A percentile compares a stretch with the other conserved stretches of the same genome.
phyloP scores from a whole-genome alignment of 805 yeast genomes.

The Wickerhamiella brachini region DNA sequence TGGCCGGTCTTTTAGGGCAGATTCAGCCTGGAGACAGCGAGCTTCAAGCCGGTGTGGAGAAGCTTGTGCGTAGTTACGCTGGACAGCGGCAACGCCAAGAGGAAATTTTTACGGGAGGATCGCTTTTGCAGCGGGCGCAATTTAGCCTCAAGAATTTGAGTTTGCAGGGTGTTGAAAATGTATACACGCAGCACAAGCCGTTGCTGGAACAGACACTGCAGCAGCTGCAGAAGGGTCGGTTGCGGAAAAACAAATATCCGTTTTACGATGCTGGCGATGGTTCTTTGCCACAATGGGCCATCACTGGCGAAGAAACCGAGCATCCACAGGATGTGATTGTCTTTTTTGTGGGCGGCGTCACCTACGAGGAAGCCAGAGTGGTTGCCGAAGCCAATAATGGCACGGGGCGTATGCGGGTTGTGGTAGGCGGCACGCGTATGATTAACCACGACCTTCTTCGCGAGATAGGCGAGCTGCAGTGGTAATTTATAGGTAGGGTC shows the following conservation, averaged over 20 bases:
- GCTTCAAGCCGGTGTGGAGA: slow-evolving; percentile 32
- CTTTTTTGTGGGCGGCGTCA: slow-evolving; percentile 65
- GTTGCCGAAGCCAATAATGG: slow-evolving; percentile 54
- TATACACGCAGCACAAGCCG: slow-evolving; percentile 88
- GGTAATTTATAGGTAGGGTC: not conserved
- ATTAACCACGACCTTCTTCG: not conserved
- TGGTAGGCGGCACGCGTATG: slow-evolving; percentile 63
- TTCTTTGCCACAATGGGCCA: slow-evolving; percentile 18
- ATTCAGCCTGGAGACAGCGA: slow-evolving; percentile 18
- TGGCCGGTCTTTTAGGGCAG: slow-evolving; percentile 12
- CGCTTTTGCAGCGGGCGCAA: slow-evolving; percentile 29
- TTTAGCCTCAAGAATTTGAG: slow-evolving; percentile 29
- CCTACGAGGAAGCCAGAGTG: slow-evolving; percentile 82
- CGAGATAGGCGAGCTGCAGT: not conserved
- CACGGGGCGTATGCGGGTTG: slow-evolving; percentile 41
- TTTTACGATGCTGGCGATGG: slow-evolving; percentile 29
- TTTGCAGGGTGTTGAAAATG: slow-evolving; percentile 31
- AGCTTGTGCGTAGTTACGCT: slow-evolving; percentile 30
- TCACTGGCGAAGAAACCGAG: slow-evolving; percentile 17
- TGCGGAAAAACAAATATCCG: slow-evolving; percentile 31
- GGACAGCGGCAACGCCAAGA: slow-evolving; percentile 35
- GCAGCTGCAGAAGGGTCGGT: slow-evolving; percentile 29
- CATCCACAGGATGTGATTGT: slow-evolving; percentile 27
- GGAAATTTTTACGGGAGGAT: slow-evolving; percentile 26
- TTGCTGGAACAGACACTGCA: slow-evolving; percentile 39